Evolutionary conservation across 768 basidiomycete genomes (phyloP).

Genomic region (Phaeotremella skinneri): DNA sequence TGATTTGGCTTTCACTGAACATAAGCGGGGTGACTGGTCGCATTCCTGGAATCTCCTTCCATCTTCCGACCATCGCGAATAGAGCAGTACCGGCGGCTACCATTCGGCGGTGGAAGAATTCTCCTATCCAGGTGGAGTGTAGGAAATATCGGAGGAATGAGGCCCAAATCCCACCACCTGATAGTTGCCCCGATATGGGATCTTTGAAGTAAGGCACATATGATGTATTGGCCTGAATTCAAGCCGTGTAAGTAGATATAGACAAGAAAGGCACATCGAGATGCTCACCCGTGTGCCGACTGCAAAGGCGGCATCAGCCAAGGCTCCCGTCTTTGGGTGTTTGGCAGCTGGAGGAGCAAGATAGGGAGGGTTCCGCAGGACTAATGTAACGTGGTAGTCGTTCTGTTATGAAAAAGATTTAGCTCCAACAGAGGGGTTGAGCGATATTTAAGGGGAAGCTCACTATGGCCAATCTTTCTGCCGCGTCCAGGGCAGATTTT

Average conservation of each 20-base stretch:
- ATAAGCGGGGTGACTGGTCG: slow-evolving; percentile 6
- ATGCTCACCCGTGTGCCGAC: slow-evolving; percentile 3
- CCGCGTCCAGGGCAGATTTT: slow-evolving; percentile 19
- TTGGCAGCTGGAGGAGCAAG: neutral
- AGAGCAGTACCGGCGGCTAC: neutral
- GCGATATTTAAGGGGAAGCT: neutral
- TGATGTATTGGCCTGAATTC: neutral
- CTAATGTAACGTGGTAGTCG: slow-evolving; percentile 10
- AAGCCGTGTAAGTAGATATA: neutral
- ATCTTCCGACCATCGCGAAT: neutral
- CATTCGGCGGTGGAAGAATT: neutral
- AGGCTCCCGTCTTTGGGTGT: neutral
- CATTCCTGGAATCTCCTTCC: slow-evolving; percentile 2
- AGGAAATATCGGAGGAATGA: slow-evolving; percentile 12
- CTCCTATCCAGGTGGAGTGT: slow-evolving; percentile 12
- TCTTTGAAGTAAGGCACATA: slow-evolving; percentile 15
- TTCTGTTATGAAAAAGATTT: too few species aligned
- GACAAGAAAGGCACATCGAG: too few species aligned
- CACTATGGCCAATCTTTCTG: slow-evolving; percentile 17
- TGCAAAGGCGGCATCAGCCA: slow-evolving; percentile 1
- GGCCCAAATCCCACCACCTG: slow-evolving; percentile 12
- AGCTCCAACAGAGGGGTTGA: too few species aligned
- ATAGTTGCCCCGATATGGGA: slow-evolving; percentile 3
- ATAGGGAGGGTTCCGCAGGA: slow-evolving; percentile 15
- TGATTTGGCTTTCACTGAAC: slow-evolving; percentile 10